Percentiles rank a stretch among this genome's conserved stretches.
phyloP scores from a whole-genome alignment of 805 yeast species.

The Metschnikowia baotianmanensis region DNA sequence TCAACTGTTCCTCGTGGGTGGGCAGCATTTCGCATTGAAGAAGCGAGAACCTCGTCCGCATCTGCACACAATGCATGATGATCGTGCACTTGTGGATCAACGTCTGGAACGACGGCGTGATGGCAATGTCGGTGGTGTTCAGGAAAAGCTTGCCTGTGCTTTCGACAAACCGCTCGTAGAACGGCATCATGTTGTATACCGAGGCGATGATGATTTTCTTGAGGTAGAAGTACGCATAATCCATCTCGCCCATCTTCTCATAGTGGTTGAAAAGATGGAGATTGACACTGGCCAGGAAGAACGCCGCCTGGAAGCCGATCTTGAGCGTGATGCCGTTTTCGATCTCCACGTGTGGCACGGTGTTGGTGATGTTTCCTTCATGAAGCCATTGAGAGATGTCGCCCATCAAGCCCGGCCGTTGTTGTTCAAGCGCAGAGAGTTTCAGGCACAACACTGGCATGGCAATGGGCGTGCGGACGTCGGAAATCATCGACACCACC shows the following conservation, averaged over 20 bases:
- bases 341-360: slow-evolving; percentile 2
- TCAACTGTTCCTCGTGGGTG: slow-evolving; percentile 9
- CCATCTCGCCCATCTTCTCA: slow-evolving; percentile 33
- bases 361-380: neutral
- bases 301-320: slow-evolving; percentile 14
- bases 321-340: slow-evolving; percentile 6
- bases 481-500: slow-evolving; percentile 11
- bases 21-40: slow-evolving; percentile 12
- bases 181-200: slow-evolving; percentile 23
- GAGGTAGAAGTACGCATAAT: slow-evolving; percentile 37
- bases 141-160: slow-evolving; percentile 9
- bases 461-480: slow-evolving; percentile 9
- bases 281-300: slow-evolving; percentile 14
- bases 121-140: slow-evolving; percentile 15
- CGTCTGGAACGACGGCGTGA: slow-evolving; percentile 18
- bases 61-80: slow-evolving; percentile 14
- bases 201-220: slow-evolving; percentile 31
- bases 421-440: slow-evolving; percentile 10
- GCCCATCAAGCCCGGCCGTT: neutral
- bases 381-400: neutral
- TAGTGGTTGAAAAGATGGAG: slow-evolving; percentile 24
- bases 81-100: slow-evolving; percentile 19
- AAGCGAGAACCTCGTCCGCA: slow-evolving; percentile 15
- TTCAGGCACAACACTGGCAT: slow-evolving; percentile 13
- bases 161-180: slow-evolving; percentile 14